These are phyloP conservation scores for Phytophthora crassamura DNA, from an alignment of 352 stramenopile genomes.

Conservation along the genomic window DNA sequence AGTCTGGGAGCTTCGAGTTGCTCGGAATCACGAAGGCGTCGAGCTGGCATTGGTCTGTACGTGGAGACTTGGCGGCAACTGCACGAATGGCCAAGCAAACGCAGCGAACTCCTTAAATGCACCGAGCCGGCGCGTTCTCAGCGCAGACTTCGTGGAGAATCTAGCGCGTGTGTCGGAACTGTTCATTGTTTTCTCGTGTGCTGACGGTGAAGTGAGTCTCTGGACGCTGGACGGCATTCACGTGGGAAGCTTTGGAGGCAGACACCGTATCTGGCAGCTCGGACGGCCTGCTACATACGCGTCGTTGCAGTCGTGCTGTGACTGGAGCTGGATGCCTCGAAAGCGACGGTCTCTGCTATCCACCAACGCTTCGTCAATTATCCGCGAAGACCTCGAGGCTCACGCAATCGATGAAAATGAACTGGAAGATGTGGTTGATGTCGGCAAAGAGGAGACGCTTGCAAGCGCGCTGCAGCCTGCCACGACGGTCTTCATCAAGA, in stretches of 20 bases:
- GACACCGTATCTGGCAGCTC: conserved; percentile 68
- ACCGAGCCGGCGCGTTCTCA: conserved; percentile 46
- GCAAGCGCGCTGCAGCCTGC: conserved; percentile 15
- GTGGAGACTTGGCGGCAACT: conserved; percentile 46
- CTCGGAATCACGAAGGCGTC: conserved; percentile 60
- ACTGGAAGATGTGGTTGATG: conserved; percentile 9
- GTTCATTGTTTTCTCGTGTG: conserved; percentile 69
- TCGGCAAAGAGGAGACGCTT: conserved; percentile 21
- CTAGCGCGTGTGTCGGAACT: conserved; percentile 53
- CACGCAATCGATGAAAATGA: conserved; percentile 12
- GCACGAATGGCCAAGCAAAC: conserved; percentile 3
- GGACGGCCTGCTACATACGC: conserved; percentile 61
- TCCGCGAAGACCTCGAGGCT: conserved; percentile 21
- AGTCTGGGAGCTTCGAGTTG: conserved; percentile 70
- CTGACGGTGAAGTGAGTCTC: conserved; percentile 71
- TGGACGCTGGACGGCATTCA: conserved; percentile 78
- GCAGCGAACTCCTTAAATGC: conserved; percentile 11
- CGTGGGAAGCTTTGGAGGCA: conserved; percentile 68
- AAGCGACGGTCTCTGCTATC: conserved; percentile 1
- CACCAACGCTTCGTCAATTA: conserved; percentile 13
- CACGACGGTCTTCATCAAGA: conserved; percentile 57
- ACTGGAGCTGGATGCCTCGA: conserved; percentile 36
- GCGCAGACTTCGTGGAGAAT: conserved; percentile 73
- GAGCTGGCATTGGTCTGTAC: conserved; percentile 63
- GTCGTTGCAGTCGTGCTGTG: conserved; percentile 47